A percentile compares a stretch with the other conserved stretches of the same genome.
Evolutionary conservation across 2,329 filamentous ascomycete species (phyloP).

Genomic region (Aspergillus fischeri): DNA sequence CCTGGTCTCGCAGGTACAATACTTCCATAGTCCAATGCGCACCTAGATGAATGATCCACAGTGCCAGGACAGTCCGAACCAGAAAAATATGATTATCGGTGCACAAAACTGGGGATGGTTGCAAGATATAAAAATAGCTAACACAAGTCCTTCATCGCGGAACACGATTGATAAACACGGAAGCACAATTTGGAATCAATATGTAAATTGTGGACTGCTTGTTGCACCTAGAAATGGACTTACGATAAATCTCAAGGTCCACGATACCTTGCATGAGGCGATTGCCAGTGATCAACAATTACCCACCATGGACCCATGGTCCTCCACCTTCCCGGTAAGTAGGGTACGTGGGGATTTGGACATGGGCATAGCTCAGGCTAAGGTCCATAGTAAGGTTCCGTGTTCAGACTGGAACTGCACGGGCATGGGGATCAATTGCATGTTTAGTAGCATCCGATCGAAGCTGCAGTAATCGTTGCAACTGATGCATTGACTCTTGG

Average conservation of each 20-base stretch:
- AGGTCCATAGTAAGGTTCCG: not conserved
- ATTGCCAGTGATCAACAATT: not conserved
- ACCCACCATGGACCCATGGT: not conserved
- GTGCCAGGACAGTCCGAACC: not conserved
- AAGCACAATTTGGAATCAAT: not conserved
- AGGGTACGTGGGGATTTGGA: not conserved
- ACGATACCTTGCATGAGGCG: not conserved
- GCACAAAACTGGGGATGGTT: not conserved
- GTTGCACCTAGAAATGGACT: not conserved
- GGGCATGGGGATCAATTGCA: not conserved
- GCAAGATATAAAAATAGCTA: not conserved
- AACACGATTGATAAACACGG: not conserved
- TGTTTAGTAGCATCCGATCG: not conserved
- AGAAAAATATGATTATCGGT: not conserved
- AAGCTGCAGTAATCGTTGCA: not conserved
- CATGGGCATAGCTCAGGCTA: not conserved
- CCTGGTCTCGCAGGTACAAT: not conserved
- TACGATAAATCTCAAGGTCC: not conserved
- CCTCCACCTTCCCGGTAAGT: not conserved
- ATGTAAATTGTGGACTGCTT: not conserved
- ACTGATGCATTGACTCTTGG: not conserved
- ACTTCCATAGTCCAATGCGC: not conserved
- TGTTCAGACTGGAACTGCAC: not conserved
- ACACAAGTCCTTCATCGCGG: not conserved
- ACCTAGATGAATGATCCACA: not conserved